Conservation (phyloP, 805 yeast genomes). For the Lipomyces orientalis region DNA sequence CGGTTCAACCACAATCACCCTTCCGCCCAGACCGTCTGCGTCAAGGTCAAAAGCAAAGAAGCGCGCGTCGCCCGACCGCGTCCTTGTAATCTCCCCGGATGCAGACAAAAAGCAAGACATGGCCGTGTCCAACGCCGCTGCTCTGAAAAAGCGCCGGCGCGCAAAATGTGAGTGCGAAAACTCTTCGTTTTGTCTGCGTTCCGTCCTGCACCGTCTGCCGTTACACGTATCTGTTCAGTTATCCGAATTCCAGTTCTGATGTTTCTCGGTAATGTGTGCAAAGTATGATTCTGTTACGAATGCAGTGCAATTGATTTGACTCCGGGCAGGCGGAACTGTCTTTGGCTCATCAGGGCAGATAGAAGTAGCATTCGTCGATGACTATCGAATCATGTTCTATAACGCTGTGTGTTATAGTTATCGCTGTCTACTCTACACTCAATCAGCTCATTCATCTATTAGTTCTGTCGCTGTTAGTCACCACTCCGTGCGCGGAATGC, state of each 20-base stretch:
- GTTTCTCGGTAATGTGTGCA: not conserved
- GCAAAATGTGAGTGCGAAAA: conserved; percentile 32
- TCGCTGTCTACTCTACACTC: not conserved
- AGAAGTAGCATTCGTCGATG: too few species aligned
- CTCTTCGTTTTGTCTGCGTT: not conserved
- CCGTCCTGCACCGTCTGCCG: not conserved
- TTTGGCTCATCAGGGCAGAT: too few species aligned
- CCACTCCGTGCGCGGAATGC: not conserved
- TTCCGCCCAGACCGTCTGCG: conserved; percentile 38
- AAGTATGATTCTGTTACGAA: not conserved
- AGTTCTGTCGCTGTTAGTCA: not conserved
- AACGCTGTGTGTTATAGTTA: too few species aligned
- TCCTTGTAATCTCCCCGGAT: conserved; percentile 15
- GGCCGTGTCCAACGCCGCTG: not conserved
- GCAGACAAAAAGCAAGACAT: conserved; percentile 5
- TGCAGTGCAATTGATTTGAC: not conserved
- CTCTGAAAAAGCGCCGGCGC: conserved; percentile 31
- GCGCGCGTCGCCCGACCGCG: conserved; percentile 37
- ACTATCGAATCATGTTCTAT: too few species aligned
- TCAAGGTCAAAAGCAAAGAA: conserved; percentile 36
- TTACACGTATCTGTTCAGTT: not conserved
- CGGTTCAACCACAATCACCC: conserved; percentile 36
- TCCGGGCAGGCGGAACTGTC: not conserved
- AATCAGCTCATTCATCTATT: not conserved
- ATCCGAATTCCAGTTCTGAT: not conserved